phyloP scores from a whole-genome alignment of 371 early-diverging fungal genomes.

The Rhizopus delemar region DNA sequence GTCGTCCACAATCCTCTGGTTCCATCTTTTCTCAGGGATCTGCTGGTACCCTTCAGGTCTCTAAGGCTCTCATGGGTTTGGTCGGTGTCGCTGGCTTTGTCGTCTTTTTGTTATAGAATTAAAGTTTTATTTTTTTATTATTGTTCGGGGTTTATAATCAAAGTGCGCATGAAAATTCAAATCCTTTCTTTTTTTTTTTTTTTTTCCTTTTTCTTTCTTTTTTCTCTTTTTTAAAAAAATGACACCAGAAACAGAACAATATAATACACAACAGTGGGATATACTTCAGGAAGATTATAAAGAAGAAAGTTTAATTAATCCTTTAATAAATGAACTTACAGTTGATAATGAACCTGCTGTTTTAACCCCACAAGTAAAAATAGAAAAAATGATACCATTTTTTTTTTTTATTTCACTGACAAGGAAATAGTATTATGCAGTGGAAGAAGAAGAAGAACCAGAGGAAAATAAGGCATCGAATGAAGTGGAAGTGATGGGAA shows the following conservation, averaged over 20 bases:
- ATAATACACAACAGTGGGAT: conserved; percentile 40
- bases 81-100: conserved; percentile 31
- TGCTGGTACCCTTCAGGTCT: conserved; percentile 15
- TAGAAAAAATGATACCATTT: no score
- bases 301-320: conserved; percentile 7
- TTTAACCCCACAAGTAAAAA: conserved; percentile 7
- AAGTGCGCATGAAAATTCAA: not conserved
- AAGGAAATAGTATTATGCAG: not conserved
- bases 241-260: conserved; percentile 35
- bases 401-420: no score
- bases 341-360: conserved; percentile 16
- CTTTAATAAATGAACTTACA: conserved; percentile 10
- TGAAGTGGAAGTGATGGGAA: no score
- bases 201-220: conserved; percentile 4
- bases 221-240: conserved; percentile 8
- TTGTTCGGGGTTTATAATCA: no score
- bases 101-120: not conserved
- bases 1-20: conserved; percentile 27
- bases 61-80: conserved; percentile 25
- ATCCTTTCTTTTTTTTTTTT: not conserved
- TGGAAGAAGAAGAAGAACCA: not conserved
- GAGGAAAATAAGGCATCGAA: not conserved
- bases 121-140: no score
- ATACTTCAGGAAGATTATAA: conserved; percentile 6
- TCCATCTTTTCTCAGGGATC: conserved; percentile 41